A percentile compares a stretch with the other conserved stretches of the same genome.
These are phyloP conservation scores for Sphagnum magellanicum DNA, from an alignment of 228 moss, liverwort and hornwort species.

Conservation along the genomic window DNA sequence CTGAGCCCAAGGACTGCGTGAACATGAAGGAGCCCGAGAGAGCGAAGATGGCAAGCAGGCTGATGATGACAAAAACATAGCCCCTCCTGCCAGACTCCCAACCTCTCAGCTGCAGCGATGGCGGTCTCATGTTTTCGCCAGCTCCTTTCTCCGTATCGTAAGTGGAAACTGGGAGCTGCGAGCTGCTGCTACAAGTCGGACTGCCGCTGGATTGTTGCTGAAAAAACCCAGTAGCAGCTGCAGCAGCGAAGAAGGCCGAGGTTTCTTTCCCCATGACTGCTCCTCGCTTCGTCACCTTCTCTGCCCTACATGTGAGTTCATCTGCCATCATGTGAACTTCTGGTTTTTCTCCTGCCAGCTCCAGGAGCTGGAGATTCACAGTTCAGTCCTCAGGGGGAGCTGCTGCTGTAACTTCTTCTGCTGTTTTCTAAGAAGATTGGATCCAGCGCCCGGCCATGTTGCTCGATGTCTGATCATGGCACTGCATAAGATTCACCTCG, in stretches of 20 bases:
- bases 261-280: slow-evolving; percentile 29
- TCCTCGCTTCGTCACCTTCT: slow-evolving; percentile 66
- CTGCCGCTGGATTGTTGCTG: slow-evolving; percentile 13
- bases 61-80: slow-evolving; percentile 1
- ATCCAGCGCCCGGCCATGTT: no score
- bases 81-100: slow-evolving; percentile 19
- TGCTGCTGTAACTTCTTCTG: no score
- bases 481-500: no score
- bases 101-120: slow-evolving; percentile 10
- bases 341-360: no score
- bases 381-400: no score
- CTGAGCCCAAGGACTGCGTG: not conserved
- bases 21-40: not conserved
- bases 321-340: not conserved
- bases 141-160: slow-evolving; percentile 27
- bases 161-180: slow-evolving; percentile 16
- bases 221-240: no score
- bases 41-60: not conserved
- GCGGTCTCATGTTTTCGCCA: slow-evolving; percentile 4
- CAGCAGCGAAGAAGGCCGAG: slow-evolving; percentile 11
- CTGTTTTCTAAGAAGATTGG: no score
- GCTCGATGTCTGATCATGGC: no score
- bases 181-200: slow-evolving; percentile 8
- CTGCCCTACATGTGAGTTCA: slow-evolving; percentile 34
- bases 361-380: no score